These are phyloP conservation scores for Cystobasidium onofrii DNA, from an alignment of 768 basidiomycete species.

Conservation along the genomic window DNA sequence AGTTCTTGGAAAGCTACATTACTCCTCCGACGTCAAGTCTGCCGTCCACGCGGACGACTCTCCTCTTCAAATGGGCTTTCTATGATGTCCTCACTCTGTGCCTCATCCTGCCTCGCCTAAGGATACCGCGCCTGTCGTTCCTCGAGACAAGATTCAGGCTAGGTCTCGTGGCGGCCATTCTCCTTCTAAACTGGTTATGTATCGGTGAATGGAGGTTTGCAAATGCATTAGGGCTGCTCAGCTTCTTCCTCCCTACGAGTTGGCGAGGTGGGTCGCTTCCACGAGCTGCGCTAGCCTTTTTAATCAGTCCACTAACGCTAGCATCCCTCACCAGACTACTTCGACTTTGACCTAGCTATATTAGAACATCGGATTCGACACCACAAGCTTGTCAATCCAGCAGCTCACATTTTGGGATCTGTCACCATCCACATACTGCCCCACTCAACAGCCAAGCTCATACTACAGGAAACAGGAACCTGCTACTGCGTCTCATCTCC, in stretches of 20 bases:
- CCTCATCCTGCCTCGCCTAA: constrained; percentile 18
- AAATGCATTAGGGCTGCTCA: neutral
- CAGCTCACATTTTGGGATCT: constrained; percentile 55
- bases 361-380: constrained; percentile 42
- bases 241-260: neutral
- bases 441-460: constrained; percentile 66
- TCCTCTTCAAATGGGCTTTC: constrained; percentile 30
- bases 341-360: constrained; percentile 40
- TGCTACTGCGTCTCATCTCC: constrained; percentile 14
- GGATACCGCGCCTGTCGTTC: constrained; percentile 30
- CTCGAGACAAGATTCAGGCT: neutral
- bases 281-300: neutral
- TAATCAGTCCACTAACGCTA: no score
- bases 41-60: neutral
- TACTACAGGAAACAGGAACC: constrained; percentile 44
- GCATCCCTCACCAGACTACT: constrained; percentile 11
- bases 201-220: constrained; percentile 18
- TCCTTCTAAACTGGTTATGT: constrained; percentile 25
- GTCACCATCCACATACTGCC: constrained; percentile 59
- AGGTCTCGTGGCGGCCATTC: neutral
- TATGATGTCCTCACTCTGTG: constrained; percentile 19
- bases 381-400: constrained; percentile 43
- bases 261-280: neutral
- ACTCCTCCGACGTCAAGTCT: neutral
- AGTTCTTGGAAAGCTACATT: constrained; percentile 28